Evolutionary conservation across 306 rosid species (phyloP), one percentile per base, ranked within the genome.

Genomic region (Mimosa pudica): DNA sequence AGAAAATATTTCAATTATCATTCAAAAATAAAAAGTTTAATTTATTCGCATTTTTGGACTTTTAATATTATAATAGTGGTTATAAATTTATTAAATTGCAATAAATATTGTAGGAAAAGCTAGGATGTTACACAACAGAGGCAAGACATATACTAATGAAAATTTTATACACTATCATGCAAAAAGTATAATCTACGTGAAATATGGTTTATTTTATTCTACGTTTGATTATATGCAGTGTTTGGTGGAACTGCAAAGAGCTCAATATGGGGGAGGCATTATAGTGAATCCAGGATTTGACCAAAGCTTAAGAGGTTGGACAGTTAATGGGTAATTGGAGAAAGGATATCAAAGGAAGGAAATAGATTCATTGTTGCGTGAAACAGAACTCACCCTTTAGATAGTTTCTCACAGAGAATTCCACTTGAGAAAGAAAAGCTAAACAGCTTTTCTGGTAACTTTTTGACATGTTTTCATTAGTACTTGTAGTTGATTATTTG

Each of bases 211-310:
- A 32, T 13, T 70, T 41, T 10, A 8, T 62, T 62, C n/a, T 11
- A 32, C 11, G 44, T 7, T 71, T 87, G 78, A 84, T 77, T 8
- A 64, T 8, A 64, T 73, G 70, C 89, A 94, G 98, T 94, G 98
- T n/a, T 64, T 82, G 83, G 80, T 0, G 71, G 90, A 87, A 81
- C 92, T 97, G 32, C 35, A 65, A 5, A 85, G 54, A 76, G 85
- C 89, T 81, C 85, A 81, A 16, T 85, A 92, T 82, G 92, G 91
- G 77, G 98, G 98, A 42, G 98, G 98, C 51, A 79, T 94, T 38
- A 85, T 94, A 75, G 87, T 84, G n/a, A 94, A 94, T 62, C 92
- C 98, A 77, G 90, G 82, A 71, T 89, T 92, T 79, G 89, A 89
- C 14, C 45, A 89, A 46, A 82, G 82, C 73, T 77, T 76, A 62